A percentile compares a stretch with the other conserved stretches of the same genome.
Conservation (phyloP, 768 basidiomycete species). For the Trametopsis cervina region DNA sequence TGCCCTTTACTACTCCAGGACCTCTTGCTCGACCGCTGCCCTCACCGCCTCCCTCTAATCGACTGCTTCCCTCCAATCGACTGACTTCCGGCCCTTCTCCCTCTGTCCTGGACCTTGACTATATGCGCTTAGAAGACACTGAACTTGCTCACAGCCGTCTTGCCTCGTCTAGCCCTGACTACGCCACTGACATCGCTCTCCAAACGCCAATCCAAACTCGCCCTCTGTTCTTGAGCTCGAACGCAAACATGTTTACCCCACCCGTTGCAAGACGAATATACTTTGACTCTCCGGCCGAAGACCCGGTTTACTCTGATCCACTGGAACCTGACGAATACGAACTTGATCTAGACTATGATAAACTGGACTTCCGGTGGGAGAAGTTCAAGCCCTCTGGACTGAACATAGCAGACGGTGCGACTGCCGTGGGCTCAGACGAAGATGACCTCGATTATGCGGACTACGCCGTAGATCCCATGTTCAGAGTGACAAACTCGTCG, state of each 20-base stretch:
- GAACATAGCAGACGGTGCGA: too few relatives aligned
- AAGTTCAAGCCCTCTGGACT: constrained; percentile 31
- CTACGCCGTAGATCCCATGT: neutral
- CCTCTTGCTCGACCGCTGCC: constrained; percentile 24
- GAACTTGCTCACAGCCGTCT: neutral
- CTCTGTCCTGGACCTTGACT: neutral
- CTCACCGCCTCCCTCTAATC: too few relatives aligned
- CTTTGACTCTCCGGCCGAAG: constrained; percentile 47
- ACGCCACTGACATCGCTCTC: neutral
- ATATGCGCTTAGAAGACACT: neutral
- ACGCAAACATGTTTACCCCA: constrained; percentile 13
- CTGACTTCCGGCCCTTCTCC: neutral
- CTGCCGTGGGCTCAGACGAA: neutral
- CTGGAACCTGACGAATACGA: constrained; percentile 29
- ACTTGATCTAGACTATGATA: constrained; percentile 30
- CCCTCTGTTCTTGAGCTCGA: neutral
- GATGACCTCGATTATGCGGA: neutral
- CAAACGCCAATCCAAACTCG: neutral
- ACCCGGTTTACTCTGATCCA: constrained; percentile 35
- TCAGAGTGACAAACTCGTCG: neutral
- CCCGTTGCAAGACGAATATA: constrained; percentile 29
- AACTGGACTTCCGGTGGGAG: constrained; percentile 50
- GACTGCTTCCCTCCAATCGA: too few relatives aligned
- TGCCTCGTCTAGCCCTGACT: neutral
- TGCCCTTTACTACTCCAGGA: constrained; percentile 43